Evolutionary conservation across 164 flowering plant species (phyloP), one percentile per base, ranked within the genome.

Genomic region (Houttuynia cordata): DNA sequence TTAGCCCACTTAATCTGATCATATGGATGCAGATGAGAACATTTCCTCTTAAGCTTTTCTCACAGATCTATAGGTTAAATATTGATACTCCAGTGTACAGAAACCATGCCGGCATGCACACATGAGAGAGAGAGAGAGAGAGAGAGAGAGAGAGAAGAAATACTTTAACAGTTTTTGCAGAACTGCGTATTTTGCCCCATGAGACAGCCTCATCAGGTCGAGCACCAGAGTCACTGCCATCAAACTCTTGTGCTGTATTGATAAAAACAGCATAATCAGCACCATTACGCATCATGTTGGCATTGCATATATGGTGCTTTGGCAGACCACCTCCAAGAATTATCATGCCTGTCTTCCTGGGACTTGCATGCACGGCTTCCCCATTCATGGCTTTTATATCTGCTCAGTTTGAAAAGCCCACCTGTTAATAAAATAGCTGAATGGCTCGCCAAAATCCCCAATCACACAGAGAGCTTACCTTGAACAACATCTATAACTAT

Each of bases 211-310:
- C 96, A 68, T 92, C 98, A 24, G 98, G 98, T 56, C 75, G 90
- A 59, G 98, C 98, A 57, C 98, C 96, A 51, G 98, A 93, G 71
- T 93, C 98, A 64, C 96, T 87, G 41, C 98, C 98, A 75, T 93
- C 98, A 74, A 84, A 93, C 66, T 93, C 98, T 74, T 93, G 98
- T 10, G 91, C 98, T 0, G 97, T 93, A 59, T 89, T 93, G 54
- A 93, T 87, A 62, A 78, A 93, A 60, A 87, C 96, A 30, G 96
- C 96, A 82, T 73, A 93, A 74, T 93, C 98, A 22, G 98, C 97
- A 70, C 97, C 97, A 73, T 87, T 89, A 15, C 96, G 88, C 88
- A 93, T 86, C 98, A 93, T 89, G 68, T 87, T 93, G 67, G 97
- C 96, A 78, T 93, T 89, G 80, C 93, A 84, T 14, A 92, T 92